Evolutionary conservation across 1,284 basidiomycete species (phyloP), one percentile per base, ranked within the genome.

Genomic region (Microbotryum lychnidis-dioicae): DNA sequence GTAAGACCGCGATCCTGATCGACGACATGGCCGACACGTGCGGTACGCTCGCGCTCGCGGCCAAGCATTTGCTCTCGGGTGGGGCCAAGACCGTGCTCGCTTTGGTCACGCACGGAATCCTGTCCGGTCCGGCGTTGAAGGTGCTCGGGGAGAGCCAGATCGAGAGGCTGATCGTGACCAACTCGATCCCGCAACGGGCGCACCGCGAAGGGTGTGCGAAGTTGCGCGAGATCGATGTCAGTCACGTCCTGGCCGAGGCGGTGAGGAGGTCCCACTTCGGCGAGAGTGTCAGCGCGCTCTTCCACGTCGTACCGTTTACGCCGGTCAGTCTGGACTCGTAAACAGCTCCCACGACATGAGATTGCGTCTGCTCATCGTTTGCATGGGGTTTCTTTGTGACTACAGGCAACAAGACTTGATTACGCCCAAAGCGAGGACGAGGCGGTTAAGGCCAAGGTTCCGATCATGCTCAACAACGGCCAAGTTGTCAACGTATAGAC

Each of bases 21-120:
- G 96, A 98, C 81, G 96, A 99, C 79, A 99, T 99, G 96, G 92
- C 96, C 56, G 96, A 99, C 77, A 98, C 96, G 49, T 99, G 96
- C 74, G 96, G 96, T 50, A 99, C 96, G 61, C 82, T 99, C 58
- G 92, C 91, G 70, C 81, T 97, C 47, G 96, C 96, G 2, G 89
- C 96, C 4, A 80, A 84, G 67, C 89, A 94, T 71, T 82, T 99
- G 50, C 79, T 87, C 52, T 91, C 97, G 73, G 90, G 91, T 10
- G 96, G 96, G 2, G 94, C 92, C 14, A 77, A 80, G 51, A 84
- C 85, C 74, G 88, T 96, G 61, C 87, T 87, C 73, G 96, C 90
- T 63, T 86, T 98, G 73, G 96, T 97, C 63, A 99, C 96, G 50
- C 96, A 99, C 76, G 96, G 96, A 44, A 97, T 99, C 66, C 80